Conservation (phyloP, 305 asterid genomes). For the Nicotiana rustica region DNA sequence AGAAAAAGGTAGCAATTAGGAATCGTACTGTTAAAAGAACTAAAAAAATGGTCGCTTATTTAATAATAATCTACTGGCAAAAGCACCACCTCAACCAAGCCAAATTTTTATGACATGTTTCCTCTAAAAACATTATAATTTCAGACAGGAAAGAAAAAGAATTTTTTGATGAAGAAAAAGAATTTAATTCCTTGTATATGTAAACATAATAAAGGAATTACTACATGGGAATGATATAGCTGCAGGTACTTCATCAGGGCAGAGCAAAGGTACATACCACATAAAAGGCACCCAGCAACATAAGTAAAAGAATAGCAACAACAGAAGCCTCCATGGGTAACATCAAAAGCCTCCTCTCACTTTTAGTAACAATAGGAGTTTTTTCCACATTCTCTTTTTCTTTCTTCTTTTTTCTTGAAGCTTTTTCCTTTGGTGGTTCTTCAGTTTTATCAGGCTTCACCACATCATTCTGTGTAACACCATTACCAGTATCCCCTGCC, state of each 20-base stretch:
- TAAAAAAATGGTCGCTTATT: background rate
- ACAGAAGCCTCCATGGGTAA: conserved; percentile 87
- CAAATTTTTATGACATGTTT: background rate
- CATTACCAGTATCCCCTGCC: conserved; percentile 73
- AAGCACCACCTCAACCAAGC: background rate
- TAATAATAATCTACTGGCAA: background rate
- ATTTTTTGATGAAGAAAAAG: background rate
- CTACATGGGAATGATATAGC: background rate
- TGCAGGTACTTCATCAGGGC: background rate
- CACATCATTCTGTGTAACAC: conserved; percentile 51
- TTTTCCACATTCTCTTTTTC: conserved; percentile 66
- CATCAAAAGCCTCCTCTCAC: conserved; percentile 66
- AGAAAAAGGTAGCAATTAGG: background rate
- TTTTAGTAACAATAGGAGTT: conserved; percentile 58
- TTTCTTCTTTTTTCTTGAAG: conserved; percentile 72
- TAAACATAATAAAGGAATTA: conserved; percentile 8
- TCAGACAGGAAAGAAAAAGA: background rate
- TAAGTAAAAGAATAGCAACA: conserved; percentile 73
- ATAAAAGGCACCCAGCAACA: conserved; percentile 87
- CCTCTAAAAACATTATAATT: background rate
- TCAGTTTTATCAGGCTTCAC: conserved; percentile 72
- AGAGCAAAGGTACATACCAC: conserved; percentile 68
- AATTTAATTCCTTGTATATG: background rate
- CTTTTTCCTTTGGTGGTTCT: conserved; percentile 67
- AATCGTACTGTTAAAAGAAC: background rate